These are phyloP conservation scores for Talaromyces albobiverticillius DNA, from an alignment of 2,329 filamentous ascomycete species.

Conservation along the genomic window DNA sequence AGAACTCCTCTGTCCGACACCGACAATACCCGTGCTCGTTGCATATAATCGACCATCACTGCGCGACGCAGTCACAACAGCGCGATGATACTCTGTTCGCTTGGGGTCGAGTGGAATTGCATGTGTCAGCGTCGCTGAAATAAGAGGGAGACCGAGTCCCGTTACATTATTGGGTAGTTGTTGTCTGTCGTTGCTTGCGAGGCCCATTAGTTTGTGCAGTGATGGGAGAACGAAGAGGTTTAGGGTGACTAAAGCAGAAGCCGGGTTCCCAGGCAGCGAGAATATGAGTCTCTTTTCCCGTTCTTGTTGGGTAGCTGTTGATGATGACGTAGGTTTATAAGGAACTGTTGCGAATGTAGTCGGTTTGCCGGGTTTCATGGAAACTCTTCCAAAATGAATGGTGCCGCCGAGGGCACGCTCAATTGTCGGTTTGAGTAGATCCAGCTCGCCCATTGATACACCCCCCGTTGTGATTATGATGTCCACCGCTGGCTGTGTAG, in stretches of 20 bases:
- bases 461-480: slow-evolving; percentile 89
- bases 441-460: slow-evolving; percentile 96
- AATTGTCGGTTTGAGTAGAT: slow-evolving; percentile 93
- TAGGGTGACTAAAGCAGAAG: slow-evolving; percentile 87
- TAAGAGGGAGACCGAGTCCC: slow-evolving; percentile 64
- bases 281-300: slow-evolving; percentile 72
- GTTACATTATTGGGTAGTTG: slow-evolving; percentile 33
- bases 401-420: slow-evolving; percentile 85
- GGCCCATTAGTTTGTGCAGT: slow-evolving; percentile 72
- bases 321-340: slow-evolving; percentile 42
- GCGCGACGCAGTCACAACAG: slow-evolving; percentile 61
- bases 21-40: slow-evolving; percentile 70
- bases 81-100: slow-evolving; percentile 88
- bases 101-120: slow-evolving; percentile 71
- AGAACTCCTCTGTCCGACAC: slow-evolving; percentile 70
- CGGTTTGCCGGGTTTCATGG: slow-evolving; percentile 98
- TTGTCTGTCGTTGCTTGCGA: slow-evolving; percentile 31
- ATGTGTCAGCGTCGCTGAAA: slow-evolving; percentile 69
- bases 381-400: slow-evolving; percentile 93
- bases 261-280: slow-evolving; percentile 89
- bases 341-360: slow-evolving; percentile 93
- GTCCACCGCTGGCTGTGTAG: slow-evolving; percentile 55
- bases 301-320: slow-evolving; percentile 44
- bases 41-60: slow-evolving; percentile 68
- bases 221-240: slow-evolving; percentile 91